These are phyloP conservation scores for Phytophthora palmivora DNA, from an alignment of 352 stramenopile species.

Conservation along the genomic window DNA sequence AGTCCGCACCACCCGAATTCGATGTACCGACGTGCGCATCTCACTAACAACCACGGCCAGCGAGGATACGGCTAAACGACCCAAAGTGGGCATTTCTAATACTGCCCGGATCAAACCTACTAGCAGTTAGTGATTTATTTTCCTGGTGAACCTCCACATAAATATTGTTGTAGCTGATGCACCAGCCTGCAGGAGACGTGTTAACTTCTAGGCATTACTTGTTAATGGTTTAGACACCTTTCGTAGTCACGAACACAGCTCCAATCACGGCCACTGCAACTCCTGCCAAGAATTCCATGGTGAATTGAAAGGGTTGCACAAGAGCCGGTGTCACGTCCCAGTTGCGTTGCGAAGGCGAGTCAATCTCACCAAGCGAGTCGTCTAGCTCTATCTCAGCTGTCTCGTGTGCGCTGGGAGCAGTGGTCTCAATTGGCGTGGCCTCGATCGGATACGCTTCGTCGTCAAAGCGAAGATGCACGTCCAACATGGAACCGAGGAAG, in stretches of 20 bases:
- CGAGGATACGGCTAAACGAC: conserved; percentile 30
- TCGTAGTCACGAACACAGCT: conserved; percentile 44
- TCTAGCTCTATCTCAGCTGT: background rate
- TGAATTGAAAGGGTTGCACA: conserved; percentile 50
- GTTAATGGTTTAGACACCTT: conserved; percentile 37
- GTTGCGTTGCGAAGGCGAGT: background rate
- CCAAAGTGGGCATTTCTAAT: background rate
- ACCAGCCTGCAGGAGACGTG: too few species aligned
- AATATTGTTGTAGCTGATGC: background rate
- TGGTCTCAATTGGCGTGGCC: conserved; percentile 7
- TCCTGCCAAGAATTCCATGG: conserved; percentile 46
- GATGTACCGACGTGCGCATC: conserved; percentile 51
- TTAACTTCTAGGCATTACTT: too few species aligned
- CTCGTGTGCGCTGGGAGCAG: background rate
- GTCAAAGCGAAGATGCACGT: conserved; percentile 76
- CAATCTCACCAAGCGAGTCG: background rate
- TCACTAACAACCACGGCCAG: conserved; percentile 40
- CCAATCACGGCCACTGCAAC: conserved; percentile 27
- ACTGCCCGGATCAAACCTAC: conserved; percentile 11
- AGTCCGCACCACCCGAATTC: conserved; percentile 56
- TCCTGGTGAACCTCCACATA: conserved; percentile 16
- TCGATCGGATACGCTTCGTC: conserved; percentile 82
- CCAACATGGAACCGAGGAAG: conserved; percentile 89
- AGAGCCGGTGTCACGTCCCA: background rate
- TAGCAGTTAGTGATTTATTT: conserved; percentile 45